Evolutionary conservation across 306 rosid species (phyloP).

Genomic region (Cicer arietinum): DNA sequence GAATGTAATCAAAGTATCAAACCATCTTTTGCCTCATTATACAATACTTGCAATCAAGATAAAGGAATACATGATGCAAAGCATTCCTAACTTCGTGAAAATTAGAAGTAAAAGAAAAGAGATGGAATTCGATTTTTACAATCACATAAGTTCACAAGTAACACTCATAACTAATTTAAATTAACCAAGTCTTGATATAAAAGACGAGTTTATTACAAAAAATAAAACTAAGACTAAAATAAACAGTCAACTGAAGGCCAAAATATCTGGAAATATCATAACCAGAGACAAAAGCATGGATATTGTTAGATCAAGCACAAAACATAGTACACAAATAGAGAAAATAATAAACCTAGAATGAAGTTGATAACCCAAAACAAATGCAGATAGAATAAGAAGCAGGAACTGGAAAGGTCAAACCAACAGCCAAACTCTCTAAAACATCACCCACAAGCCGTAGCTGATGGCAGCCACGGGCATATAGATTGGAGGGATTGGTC

Average conservation of each 20-base stretch:
- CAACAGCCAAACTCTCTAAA: not conserved
- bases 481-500: not conserved
- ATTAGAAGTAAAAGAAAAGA: conserved; percentile 21
- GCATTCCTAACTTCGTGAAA: conserved; percentile 28
- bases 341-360: not conserved
- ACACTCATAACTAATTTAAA: not conserved
- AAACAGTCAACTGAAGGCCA: not conserved
- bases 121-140: not conserved
- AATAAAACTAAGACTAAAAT: not conserved
- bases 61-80: conserved; percentile 27
- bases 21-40: conserved; percentile 25
- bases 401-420: not conserved
- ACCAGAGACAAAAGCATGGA: not conserved
- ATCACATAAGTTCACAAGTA: not conserved
- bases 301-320: not conserved
- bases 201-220: not conserved
- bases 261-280: not conserved
- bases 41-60: conserved; percentile 9
- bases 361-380: not conserved
- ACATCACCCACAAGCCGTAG: not conserved
- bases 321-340: conserved; percentile 1
- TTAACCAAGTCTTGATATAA: not conserved
- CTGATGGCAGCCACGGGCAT: not conserved
- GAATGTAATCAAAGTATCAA: conserved; percentile 26
- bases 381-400: not conserved